A percentile compares a stretch with the other conserved stretches of the same genome.
These are phyloP conservation scores for Raphanus hybrid DNA, from an alignment of 441 rosid genomes.

Conservation along the genomic window DNA sequence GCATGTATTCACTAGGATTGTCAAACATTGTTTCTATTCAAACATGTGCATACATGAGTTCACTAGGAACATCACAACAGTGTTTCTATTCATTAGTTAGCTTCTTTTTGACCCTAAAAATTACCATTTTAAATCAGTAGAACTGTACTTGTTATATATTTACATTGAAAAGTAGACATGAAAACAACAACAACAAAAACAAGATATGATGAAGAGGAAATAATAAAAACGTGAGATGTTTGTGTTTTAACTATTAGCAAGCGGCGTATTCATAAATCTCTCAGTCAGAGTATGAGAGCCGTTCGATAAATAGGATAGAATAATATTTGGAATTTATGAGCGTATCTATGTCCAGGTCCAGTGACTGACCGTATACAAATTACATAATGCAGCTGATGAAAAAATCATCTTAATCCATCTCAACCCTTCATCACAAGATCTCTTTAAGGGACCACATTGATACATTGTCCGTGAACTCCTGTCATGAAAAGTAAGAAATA, in stretches of 20 bases:
- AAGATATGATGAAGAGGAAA: not conserved
- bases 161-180: not conserved
- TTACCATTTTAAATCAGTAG: slow-evolving; percentile 7
- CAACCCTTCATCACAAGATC: slow-evolving; percentile 31
- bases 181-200: not conserved
- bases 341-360: slow-evolving; percentile 35
- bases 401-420: slow-evolving; percentile 23
- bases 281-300: slow-evolving; percentile 20
- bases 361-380: slow-evolving; percentile 25
- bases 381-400: slow-evolving; percentile 32
- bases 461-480: slow-evolving; percentile 39
- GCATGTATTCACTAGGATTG: not conserved
- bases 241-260: slow-evolving; percentile 6
- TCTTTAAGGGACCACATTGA: slow-evolving; percentile 33
- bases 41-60: slow-evolving; percentile 2
- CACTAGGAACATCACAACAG: not conserved
- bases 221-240: slow-evolving; percentile 26
- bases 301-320: slow-evolving; percentile 20
- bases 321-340: slow-evolving; percentile 28
- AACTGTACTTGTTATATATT: not conserved
- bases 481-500: slow-evolving; percentile 17
- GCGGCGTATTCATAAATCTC: slow-evolving; percentile 16
- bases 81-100: slow-evolving; percentile 1
- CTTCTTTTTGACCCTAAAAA: not conserved
- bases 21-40: not conserved